phyloP scores from a whole-genome alignment of 176 grass and related monocot genomes.

The Cenchrus purpureus region DNA sequence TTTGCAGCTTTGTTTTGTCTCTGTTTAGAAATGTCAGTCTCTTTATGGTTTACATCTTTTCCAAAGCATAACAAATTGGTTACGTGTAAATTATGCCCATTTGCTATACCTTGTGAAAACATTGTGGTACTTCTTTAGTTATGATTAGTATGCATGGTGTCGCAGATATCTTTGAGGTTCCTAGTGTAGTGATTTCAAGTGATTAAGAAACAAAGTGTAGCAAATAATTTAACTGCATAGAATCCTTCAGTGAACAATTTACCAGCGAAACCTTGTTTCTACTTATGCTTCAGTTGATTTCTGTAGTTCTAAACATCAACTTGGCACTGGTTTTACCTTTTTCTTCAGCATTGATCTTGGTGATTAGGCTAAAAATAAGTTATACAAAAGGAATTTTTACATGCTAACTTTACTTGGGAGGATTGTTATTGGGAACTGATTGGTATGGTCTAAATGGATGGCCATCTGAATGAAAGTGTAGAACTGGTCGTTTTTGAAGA shows the following conservation, averaged over 20 bases:
- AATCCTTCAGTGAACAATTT: background rate
- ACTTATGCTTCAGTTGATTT: background rate
- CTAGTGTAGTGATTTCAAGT: background rate
- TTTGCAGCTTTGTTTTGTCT: background rate
- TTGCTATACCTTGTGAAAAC: background rate
- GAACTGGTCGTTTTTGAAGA: background rate
- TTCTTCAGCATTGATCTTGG: background rate
- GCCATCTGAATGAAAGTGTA: background rate
- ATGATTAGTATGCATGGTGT: background rate
- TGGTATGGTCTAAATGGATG: background rate
- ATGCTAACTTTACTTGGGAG: background rate
- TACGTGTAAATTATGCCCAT: background rate
- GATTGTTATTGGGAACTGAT: background rate
- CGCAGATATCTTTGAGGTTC: background rate
- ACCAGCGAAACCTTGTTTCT: background rate
- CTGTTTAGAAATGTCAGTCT: background rate
- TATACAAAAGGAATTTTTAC: background rate
- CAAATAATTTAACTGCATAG: background rate
- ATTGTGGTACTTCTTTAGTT: background rate
- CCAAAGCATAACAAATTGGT: background rate
- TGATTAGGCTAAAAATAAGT: background rate
- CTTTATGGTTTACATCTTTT: background rate
- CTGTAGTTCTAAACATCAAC: background rate
- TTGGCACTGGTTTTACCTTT: background rate
- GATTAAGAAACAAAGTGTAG: background rate